Evolutionary conservation across 2,329 filamentous ascomycete genomes (phyloP).

Genomic region (Cryphonectria parasitica): DNA sequence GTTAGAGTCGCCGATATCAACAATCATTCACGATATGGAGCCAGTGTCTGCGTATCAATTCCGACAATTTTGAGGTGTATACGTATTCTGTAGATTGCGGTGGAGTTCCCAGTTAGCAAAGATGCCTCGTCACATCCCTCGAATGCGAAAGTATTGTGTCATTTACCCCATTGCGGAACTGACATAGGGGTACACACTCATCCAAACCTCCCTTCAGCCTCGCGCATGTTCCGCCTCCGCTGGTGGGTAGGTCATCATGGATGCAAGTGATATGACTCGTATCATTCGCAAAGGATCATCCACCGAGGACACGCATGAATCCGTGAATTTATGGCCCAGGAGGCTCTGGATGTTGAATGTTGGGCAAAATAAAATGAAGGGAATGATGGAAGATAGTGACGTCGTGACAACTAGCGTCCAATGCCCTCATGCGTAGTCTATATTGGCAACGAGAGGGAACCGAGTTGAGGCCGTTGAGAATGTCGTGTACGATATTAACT

Average conservation of each 20-base stretch:
- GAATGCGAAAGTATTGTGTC: neutral
- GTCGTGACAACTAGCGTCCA: neutral
- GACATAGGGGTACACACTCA: neutral
- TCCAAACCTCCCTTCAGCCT: neutral
- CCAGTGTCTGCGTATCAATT: neutral
- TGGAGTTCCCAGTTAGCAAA: neutral
- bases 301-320: neutral
- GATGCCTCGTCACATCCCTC: neutral
- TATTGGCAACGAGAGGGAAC: neutral
- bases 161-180: neutral
- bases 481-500: neutral
- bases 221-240: neutral
- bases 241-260: neutral
- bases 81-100: neutral
- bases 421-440: no score
- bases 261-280: neutral
- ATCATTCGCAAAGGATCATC: neutral
- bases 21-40: constrained; percentile 37
- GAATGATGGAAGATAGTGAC: neutral
- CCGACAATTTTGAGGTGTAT: neutral
- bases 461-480: neutral
- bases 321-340: neutral
- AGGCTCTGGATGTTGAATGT: neutral
- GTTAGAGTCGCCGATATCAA: constrained; percentile 44
- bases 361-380: neutral